These are phyloP conservation scores for Alternaria sp. DNA, from an alignment of 2,329 filamentous ascomycete genomes.

Conservation along the genomic window DNA sequence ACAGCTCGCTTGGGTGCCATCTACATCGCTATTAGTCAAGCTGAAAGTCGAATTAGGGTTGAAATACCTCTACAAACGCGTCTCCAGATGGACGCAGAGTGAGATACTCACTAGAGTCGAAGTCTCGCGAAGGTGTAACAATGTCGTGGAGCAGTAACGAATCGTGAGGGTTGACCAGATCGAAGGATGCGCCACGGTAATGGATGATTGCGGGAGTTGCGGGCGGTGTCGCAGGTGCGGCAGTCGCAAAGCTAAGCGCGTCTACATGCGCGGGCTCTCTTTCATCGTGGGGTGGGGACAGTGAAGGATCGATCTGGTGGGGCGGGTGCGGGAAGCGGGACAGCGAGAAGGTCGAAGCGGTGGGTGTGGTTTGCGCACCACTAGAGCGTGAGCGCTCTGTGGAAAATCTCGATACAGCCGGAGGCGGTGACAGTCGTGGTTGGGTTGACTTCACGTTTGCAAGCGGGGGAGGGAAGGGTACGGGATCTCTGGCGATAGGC, in stretches of 20 bases:
- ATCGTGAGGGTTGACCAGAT: slow-evolving; percentile 51
- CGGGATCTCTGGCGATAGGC: slow-evolving; percentile 23
- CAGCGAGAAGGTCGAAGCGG: slow-evolving; percentile 39
- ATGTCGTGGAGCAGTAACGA: slow-evolving; percentile 49
- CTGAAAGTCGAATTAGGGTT: not conserved
- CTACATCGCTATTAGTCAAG: slow-evolving; percentile 20
- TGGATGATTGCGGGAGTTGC: slow-evolving; percentile 51
- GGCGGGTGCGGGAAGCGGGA: slow-evolving; percentile 50
- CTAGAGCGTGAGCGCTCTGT: slow-evolving; percentile 33
- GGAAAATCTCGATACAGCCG: slow-evolving; percentile 28
- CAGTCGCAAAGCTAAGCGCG: slow-evolving; percentile 34
- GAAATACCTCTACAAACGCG: slow-evolving; percentile 28
- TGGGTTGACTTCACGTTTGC: slow-evolving; percentile 28
- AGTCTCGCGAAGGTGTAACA: slow-evolving; percentile 48
- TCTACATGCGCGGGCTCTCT: slow-evolving; percentile 30
- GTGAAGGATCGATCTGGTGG: slow-evolving; percentile 28
- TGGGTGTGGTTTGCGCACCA: slow-evolving; percentile 28
- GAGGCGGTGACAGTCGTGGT: slow-evolving; percentile 29
- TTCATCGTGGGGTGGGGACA: slow-evolving; percentile 34
- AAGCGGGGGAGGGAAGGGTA: slow-evolving; percentile 19
- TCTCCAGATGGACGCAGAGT: slow-evolving; percentile 37
- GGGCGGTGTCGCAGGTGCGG: slow-evolving; percentile 47
- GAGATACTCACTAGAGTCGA: slow-evolving; percentile 47
- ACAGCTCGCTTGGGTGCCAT: slow-evolving; percentile 45
- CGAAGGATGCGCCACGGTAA: slow-evolving; percentile 52